Conservation (phyloP, 2,329 filamentous ascomycete genomes). For the Dryadomyces quercivorus region DNA sequence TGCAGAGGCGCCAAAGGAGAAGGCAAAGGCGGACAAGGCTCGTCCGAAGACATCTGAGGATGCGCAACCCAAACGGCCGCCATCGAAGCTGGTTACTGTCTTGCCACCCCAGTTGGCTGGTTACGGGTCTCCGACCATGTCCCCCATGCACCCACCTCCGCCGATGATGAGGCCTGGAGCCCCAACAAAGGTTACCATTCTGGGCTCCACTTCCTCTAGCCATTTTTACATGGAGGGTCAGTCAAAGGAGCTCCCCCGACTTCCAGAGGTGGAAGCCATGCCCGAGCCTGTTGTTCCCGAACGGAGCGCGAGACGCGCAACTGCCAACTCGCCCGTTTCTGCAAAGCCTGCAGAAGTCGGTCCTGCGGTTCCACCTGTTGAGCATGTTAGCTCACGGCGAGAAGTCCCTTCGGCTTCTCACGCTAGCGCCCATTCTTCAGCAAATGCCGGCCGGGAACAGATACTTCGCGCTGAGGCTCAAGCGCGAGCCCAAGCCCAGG, state of each 20-base stretch:
- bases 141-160: slow-evolving; percentile 5
- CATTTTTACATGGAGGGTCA: slow-evolving; percentile 22
- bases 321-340: background rate
- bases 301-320: slow-evolving; percentile 10
- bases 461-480: background rate
- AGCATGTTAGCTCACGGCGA: background rate
- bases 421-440: background rate
- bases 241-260: slow-evolving; percentile 22
- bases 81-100: slow-evolving; percentile 14
- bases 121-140: slow-evolving; percentile 9
- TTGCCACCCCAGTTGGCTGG: slow-evolving; percentile 11
- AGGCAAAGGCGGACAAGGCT: slow-evolving; percentile 1
- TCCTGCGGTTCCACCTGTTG: background rate
- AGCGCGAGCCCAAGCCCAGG: background rate
- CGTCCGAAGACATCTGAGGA: slow-evolving; percentile 4
- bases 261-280: slow-evolving; percentile 12
- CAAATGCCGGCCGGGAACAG: background rate
- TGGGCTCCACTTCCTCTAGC: slow-evolving; percentile 19
- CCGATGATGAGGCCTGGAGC: slow-evolving; percentile 10
- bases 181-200: slow-evolving; percentile 22
- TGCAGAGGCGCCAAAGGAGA: slow-evolving; percentile 7
- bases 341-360: background rate
- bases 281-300: slow-evolving; percentile 7
- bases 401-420: background rate
- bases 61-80: slow-evolving; percentile 4